Evolutionary conservation across 345 rosid genomes (phyloP).

Genomic region (Eucalyptus viminalis): DNA sequence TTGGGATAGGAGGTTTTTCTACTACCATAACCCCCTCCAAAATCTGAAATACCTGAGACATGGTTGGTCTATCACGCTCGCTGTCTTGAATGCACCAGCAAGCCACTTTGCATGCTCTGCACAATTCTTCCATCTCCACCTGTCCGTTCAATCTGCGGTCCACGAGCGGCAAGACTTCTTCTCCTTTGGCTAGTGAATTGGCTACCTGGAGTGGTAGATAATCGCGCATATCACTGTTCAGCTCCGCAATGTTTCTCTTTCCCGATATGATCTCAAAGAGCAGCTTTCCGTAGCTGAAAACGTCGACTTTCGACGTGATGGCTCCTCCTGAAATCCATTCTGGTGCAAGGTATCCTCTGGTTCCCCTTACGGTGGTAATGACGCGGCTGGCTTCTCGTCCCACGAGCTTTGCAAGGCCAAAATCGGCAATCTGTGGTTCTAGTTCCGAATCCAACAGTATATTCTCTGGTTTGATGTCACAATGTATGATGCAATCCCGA

Average conservation of each 20-base stretch:
- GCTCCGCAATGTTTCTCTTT: neutral
- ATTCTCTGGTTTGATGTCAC: conserved; percentile 1
- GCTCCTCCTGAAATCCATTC: neutral
- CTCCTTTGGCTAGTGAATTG: neutral
- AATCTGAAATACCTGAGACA: neutral
- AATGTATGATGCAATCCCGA: neutral
- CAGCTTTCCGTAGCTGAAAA: neutral
- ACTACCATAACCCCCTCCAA: neutral
- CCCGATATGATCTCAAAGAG: conserved; percentile 6
- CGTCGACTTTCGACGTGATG: neutral
- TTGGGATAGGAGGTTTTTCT: neutral
- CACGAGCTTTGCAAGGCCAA: neutral
- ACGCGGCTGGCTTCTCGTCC: neutral
- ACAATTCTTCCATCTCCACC: neutral
- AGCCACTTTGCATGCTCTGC: neutral
- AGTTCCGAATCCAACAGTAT: neutral
- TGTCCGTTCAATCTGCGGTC: neutral
- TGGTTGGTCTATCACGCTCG: neutral
- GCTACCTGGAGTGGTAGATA: neutral
- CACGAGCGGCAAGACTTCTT: neutral
- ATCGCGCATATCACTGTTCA: neutral
- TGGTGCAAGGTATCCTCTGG: neutral
- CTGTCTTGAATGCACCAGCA: neutral
- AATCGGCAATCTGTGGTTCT: neutral
- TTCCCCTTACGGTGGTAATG: neutral